Evolutionary conservation across 805 yeast genomes (phyloP).

Genomic region (Lachancea lanzarotensis): DNA sequence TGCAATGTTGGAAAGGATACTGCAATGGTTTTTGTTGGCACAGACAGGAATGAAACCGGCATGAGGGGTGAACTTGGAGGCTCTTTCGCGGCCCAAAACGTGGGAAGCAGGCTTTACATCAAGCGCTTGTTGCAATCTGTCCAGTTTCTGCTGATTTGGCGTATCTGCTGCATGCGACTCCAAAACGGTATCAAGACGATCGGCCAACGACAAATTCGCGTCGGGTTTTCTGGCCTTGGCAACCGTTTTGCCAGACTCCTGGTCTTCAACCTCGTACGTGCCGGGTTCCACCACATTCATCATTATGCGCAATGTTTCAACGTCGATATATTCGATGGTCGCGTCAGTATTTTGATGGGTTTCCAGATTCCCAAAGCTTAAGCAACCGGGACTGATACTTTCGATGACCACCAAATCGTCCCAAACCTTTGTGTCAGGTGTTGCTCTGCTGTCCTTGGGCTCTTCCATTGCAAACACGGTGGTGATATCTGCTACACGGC

Average conservation of each 20-base stretch:
- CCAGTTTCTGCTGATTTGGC: conserved; percentile 6
- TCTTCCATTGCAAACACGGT: conserved; percentile 12
- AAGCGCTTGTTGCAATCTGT: conserved; percentile 16
- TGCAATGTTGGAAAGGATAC: conserved; percentile 16
- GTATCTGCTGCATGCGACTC: conserved; percentile 2
- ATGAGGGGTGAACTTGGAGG: conserved; percentile 11
- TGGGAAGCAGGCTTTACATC: conserved; percentile 20
- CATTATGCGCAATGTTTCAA: conserved; percentile 16
- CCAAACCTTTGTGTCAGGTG: conserved; percentile 13
- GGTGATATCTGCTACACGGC: conserved; percentile 20
- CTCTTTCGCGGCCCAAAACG: conserved; percentile 24
- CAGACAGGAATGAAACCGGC: conserved; percentile 25
- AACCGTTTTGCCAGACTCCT: neutral
- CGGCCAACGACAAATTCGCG: neutral
- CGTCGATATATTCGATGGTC: conserved; percentile 18
- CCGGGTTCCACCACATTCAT: conserved; percentile 8
- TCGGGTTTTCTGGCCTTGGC: neutral
- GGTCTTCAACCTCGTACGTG: neutral
- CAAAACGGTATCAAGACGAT: conserved; percentile 4
- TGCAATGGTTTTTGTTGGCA: conserved; percentile 17
- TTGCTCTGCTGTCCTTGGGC: too few relatives aligned
- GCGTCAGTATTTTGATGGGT: neutral
- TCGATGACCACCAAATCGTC: conserved; percentile 12
- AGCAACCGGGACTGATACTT: conserved; percentile 12
- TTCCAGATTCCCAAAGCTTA: neutral